A percentile compares a stretch with the other conserved stretches of the same genome.
phyloP scores from a whole-genome alignment of 2,329 filamentous ascomycete species.

The Fusarium multiceps region DNA sequence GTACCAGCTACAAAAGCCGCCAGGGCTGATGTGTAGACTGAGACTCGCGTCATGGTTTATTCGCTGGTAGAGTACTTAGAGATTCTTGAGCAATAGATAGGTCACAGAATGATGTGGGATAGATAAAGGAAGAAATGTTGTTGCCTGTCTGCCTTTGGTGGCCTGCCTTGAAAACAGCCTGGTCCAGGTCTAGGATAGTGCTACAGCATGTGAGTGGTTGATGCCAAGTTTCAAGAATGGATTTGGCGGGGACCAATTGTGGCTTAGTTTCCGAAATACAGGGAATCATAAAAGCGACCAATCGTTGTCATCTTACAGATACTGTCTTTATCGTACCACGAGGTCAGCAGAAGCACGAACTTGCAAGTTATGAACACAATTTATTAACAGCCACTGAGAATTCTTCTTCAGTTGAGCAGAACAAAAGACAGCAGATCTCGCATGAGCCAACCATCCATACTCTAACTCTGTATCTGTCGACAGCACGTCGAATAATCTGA shows the following conservation, averaged over 20 bases:
- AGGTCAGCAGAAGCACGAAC: no score
- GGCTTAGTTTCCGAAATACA: constrained; percentile 19
- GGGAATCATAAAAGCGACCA: background rate
- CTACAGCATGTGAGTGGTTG: constrained; percentile 34
- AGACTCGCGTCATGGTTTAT: constrained; percentile 56
- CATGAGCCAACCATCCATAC: background rate
- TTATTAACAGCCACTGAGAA: background rate
- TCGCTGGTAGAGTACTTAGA: background rate
- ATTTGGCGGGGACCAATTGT: constrained; percentile 20
- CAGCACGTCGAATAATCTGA: background rate
- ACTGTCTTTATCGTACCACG: background rate
- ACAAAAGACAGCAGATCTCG: background rate
- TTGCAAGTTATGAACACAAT: background rate
- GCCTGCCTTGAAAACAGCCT: constrained; percentile 33
- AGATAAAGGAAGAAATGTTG: constrained; percentile 37
- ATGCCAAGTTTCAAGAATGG: constrained; percentile 40
- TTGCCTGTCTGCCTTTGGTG: constrained; percentile 35
- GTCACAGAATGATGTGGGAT: constrained; percentile 2
- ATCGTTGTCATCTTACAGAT: background rate
- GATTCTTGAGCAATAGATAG: background rate
- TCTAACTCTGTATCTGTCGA: constrained; percentile 4
- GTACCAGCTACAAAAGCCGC: constrained; percentile 58
- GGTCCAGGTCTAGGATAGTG: constrained; percentile 18
- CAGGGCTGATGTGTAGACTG: constrained; percentile 57
- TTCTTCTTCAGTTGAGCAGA: background rate